Evolutionary conservation across 495 filamentous ascomycete species (phyloP).

Genomic region (Rostrohypoxylon terebratum): DNA sequence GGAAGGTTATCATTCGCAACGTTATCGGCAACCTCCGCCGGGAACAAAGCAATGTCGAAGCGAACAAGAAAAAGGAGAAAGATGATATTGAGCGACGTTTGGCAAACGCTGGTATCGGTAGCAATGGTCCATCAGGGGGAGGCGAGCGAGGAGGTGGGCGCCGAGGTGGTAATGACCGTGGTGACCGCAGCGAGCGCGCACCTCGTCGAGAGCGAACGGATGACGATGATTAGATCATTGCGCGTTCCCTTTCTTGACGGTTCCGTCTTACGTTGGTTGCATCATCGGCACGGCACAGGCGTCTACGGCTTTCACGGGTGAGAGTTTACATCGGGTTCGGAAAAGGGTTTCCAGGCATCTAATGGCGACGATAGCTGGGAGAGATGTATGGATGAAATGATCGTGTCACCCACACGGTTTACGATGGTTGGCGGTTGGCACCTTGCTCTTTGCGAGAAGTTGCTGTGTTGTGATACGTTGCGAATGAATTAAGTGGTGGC

Average conservation of each 20-base stretch:
- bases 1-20: constrained; percentile 79
- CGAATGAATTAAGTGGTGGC: not conserved
- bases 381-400: not conserved
- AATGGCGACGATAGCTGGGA: not conserved
- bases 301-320: constrained; percentile 34
- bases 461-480: not conserved
- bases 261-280: constrained; percentile 36
- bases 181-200: constrained; percentile 43
- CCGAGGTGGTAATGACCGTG: constrained; percentile 43
- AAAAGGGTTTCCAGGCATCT: constrained; percentile 3
- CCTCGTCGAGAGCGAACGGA: constrained; percentile 58
- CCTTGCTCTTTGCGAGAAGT: not conserved
- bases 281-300: constrained; percentile 46
- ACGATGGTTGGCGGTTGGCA: not conserved
- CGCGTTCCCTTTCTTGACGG: constrained; percentile 24
- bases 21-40: constrained; percentile 80
- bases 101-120: constrained; percentile 56
- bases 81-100: constrained; percentile 69
- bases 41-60: constrained; percentile 76
- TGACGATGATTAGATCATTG: constrained; percentile 59
- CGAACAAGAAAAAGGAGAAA: constrained; percentile 69
- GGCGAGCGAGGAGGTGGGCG: constrained; percentile 43
- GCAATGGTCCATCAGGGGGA: constrained; percentile 34
- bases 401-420: not conserved
- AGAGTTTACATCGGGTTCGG: constrained; percentile 14